Conservation (phyloP, 495 filamentous ascomycete genomes). For the Talaromyces ruber region DNA sequence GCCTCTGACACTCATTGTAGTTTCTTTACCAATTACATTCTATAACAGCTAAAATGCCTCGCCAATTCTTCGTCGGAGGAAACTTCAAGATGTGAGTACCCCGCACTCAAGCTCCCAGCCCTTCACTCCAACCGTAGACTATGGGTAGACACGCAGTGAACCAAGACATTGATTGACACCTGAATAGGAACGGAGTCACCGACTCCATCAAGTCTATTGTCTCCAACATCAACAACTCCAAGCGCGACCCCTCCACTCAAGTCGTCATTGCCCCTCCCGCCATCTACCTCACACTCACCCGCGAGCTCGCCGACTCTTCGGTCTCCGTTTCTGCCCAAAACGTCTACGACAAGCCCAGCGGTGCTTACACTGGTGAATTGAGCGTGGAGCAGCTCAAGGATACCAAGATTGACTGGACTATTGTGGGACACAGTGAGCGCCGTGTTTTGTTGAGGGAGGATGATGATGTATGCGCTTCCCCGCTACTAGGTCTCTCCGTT, state of each 20-base stretch:
- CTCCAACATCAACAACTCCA: conserved; percentile 72
- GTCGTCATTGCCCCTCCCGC: conserved; percentile 88
- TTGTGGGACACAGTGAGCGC: conserved; percentile 91
- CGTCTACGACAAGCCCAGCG: conserved; percentile 92
- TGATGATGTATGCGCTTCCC: conserved; percentile 45
- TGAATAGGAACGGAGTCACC: conserved; percentile 78
- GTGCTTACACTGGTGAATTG: conserved; percentile 97
- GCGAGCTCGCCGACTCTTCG: conserved; percentile 56
- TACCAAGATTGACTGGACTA: conserved; percentile 74
- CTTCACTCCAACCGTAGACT: neutral
- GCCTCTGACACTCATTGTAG: neutral
- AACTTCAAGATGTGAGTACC: conserved; percentile 91
- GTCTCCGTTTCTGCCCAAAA: conserved; percentile 89
- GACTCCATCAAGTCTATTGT: conserved; percentile 82
- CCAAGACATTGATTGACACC: neutral
- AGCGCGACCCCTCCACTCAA: conserved; percentile 49
- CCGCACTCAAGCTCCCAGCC: conserved; percentile 14
- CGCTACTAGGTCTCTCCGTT: neutral
- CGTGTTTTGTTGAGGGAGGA: conserved; percentile 78
- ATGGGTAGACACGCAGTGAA: neutral
- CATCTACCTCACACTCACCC: conserved; percentile 81
- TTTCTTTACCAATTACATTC: neutral
- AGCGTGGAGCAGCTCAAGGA: conserved; percentile 84
- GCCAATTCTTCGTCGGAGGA: conserved; percentile 98
- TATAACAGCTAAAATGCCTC: conserved; percentile 55